Evolutionary conservation across 108 stramenopile species (phyloP).

Genomic region (Thalassiosira profunda): DNA sequence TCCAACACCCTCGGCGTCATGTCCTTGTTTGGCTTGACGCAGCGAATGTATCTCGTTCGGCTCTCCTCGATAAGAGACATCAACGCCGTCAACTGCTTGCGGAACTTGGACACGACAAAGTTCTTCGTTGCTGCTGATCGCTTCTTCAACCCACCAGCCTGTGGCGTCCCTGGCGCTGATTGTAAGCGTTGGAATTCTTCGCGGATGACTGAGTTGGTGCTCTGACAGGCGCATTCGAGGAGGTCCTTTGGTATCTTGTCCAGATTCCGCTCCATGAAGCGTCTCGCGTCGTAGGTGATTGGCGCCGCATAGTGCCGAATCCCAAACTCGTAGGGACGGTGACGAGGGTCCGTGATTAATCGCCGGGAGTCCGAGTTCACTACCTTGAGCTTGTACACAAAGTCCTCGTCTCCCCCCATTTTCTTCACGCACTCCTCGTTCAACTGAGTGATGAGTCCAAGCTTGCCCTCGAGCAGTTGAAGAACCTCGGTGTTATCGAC

Average conservation of each 20-base stretch:
- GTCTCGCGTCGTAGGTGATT: conserved; percentile 80
- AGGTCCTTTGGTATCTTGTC: conserved; percentile 83
- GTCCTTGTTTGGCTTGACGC: conserved; percentile 88
- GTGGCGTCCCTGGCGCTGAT: conserved; percentile 5
- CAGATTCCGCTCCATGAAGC: conserved; percentile 83
- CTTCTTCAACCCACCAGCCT: conserved; percentile 55
- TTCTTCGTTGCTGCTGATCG: conserved; percentile 52
- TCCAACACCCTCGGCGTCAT: conserved; percentile 69
- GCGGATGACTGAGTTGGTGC: conserved; percentile 64
- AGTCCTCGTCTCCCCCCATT: conserved; percentile 82
- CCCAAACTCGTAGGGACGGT: conserved; percentile 75
- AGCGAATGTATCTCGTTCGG: conserved; percentile 88
- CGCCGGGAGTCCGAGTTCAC: conserved; percentile 71
- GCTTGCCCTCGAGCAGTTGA: conserved; percentile 88
- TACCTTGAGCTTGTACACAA: conserved; percentile 77
- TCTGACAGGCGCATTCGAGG: conserved; percentile 53
- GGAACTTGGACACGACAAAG: conserved; percentile 76
- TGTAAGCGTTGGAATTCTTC: conserved; percentile 50
- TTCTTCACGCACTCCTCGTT: conserved; percentile 96
- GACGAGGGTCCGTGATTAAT: conserved; percentile 62
- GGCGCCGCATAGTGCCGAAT: conserved; percentile 89
- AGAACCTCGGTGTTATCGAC: conserved; percentile 93
- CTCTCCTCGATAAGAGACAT: conserved; percentile 70
- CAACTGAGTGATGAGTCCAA: conserved; percentile 87
- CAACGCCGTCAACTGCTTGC: conserved; percentile 60